A percentile compares a stretch with the other conserved stretches of the same genome.
phyloP scores from a whole-genome alignment of 495 filamentous ascomycete genomes.

The Cercophora newfieldiana region DNA sequence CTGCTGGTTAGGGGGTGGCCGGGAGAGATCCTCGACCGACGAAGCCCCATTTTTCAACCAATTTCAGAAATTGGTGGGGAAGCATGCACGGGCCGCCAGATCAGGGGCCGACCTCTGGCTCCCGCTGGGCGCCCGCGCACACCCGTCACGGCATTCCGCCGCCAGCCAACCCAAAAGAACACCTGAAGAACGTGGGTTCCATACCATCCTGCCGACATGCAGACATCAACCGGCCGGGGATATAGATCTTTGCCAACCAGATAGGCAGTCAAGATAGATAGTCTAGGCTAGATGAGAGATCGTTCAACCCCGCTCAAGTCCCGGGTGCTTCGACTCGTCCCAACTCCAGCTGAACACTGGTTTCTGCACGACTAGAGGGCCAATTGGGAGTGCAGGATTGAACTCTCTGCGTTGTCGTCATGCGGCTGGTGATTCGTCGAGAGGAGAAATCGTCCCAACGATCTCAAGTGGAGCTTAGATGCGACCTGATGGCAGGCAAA shows the following conservation, averaged over 20 bases:
- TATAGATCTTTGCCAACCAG: too few relatives aligned
- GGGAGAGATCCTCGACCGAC: not conserved
- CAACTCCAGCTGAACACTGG: not conserved
- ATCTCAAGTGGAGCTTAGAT: not conserved
- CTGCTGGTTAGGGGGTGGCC: constrained; percentile 11
- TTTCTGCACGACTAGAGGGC: not conserved
- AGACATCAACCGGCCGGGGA: not conserved
- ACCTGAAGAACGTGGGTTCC: not conserved
- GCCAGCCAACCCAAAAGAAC: not conserved
- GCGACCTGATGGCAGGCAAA: not conserved
- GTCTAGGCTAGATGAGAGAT: too few relatives aligned
- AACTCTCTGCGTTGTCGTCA: not conserved
- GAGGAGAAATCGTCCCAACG: not conserved
- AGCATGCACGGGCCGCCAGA: constrained; percentile 8
- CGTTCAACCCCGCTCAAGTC: too few relatives aligned
- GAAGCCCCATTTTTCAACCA: constrained; percentile 10
- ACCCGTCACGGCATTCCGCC: not conserved
- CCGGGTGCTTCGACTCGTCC: not conserved
- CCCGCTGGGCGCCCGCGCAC: not conserved
- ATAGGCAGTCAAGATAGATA: too few relatives aligned
- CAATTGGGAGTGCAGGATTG: not conserved
- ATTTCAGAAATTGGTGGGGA: constrained; percentile 18
- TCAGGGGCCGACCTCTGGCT: not conserved
- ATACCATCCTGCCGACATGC: not conserved
- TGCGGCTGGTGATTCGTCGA: not conserved